These are phyloP conservation scores for Plasmodium fragile DNA, from an alignment of 169 alveolate genomes.

Conservation along the genomic window DNA sequence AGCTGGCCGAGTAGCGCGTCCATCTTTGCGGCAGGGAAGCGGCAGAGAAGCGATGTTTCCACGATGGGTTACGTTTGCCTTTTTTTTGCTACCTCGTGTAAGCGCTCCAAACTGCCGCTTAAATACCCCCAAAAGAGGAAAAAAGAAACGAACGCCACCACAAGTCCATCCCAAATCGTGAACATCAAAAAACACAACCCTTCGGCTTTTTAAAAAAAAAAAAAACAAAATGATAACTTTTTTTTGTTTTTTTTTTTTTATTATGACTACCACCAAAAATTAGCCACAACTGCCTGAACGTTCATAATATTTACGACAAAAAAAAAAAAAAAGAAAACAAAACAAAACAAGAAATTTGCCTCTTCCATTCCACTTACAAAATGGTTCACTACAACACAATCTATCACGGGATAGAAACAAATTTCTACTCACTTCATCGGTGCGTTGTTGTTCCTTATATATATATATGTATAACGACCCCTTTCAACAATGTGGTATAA, in stretches of 20 bases:
- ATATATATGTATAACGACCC: neutral
- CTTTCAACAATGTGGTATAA: neutral
- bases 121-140: neutral
- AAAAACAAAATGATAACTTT: neutral
- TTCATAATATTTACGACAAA: neutral
- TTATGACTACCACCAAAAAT: neutral
- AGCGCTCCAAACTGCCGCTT: neutral
- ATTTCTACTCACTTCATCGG: neutral
- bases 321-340: neutral
- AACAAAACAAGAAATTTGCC: neutral
- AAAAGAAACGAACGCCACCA: neutral
- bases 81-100: neutral
- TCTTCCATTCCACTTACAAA: neutral
- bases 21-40: slow-evolving; percentile 13
- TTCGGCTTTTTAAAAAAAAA: neutral
- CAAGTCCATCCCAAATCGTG: neutral
- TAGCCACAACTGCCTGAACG: neutral
- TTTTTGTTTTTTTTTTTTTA: neutral
- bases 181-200: neutral
- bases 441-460: neutral
- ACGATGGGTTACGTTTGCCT: neutral
- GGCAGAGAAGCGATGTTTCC: neutral
- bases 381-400: neutral
- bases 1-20: neutral
- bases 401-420: neutral